These are phyloP conservation scores for Agrostemma githago DNA, from an alignment of 148 eudicot genomes.

Conservation along the genomic window DNA sequence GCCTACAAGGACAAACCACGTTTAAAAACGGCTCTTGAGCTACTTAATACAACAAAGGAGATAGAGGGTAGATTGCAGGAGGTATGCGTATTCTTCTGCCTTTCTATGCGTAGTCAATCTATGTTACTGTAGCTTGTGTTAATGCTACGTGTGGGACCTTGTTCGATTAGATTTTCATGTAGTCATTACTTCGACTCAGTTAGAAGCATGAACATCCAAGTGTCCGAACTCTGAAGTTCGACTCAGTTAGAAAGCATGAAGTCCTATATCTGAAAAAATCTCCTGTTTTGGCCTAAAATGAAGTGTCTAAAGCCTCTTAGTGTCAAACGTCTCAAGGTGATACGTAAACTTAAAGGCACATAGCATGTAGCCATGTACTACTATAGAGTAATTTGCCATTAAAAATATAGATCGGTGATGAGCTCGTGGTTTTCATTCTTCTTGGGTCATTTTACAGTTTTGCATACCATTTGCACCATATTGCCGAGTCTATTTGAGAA, in stretches of 20 bases:
- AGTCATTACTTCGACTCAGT: not conserved
- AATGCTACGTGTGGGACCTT: not conserved
- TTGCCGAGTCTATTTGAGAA: not conserved
- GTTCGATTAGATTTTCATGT: not conserved
- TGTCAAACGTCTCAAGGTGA: not conserved
- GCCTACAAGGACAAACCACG: slow-evolving; percentile 83
- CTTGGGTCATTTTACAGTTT: not conserved
- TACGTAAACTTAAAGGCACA: not conserved
- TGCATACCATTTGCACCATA: not conserved
- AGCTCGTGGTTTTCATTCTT: not conserved
- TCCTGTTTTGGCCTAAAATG: not conserved
- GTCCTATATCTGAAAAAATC: not conserved
- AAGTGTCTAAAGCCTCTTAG: not conserved
- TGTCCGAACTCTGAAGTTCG: not conserved
- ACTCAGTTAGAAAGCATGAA: not conserved
- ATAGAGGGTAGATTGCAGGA: slow-evolving; percentile 60
- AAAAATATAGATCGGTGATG: not conserved
- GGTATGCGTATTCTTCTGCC: slow-evolving; percentile 34
- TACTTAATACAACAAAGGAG: slow-evolving; percentile 71
- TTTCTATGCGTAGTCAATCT: not conserved
- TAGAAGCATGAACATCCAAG: not conserved
- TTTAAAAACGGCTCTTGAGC: slow-evolving; percentile 68
- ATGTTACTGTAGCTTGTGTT: not conserved
- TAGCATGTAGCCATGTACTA: not conserved
- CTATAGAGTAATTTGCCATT: not conserved